Base-by-base conservation (phyloP, 2,329 filamentous ascomycete species). In the Monosporascus sp. region DNA sequence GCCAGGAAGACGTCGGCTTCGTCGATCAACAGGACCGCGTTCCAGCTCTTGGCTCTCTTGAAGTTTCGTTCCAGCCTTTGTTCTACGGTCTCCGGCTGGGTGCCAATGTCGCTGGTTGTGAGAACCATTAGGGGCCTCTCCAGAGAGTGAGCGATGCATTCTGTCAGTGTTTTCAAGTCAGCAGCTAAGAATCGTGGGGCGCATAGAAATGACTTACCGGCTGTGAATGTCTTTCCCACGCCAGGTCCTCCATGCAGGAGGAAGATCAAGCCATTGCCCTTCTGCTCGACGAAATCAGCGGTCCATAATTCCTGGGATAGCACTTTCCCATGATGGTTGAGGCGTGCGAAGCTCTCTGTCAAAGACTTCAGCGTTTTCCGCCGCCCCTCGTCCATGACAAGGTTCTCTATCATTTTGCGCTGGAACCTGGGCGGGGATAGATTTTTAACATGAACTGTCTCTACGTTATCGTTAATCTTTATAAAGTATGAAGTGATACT, bases 81-180 rank as follows among this genome's bases (percentile, higher is more conserved):
- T 39, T 57, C 52, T n/a, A 53, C 41, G 4, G 11, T 11, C 3
- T 3, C 39, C 15, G 52, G 52, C 7, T 48, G 9, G 22, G 48
- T 51, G 20, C 55, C 64, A 22, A 68, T 62, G 48, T 67, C 64
- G 50, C 64, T 67, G 17, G 47, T 56, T 1, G 64, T 68, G 11
- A 72, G 48, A 1, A 62, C 49, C 59, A 71, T 67, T 6, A 72
- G 53, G 0, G 69, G 69, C 0, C 64, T 54, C 8, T 54, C 54
- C n/a, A 67, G 66, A 24, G 63, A 64, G 9, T 63, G 64, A 0
- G 69, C 67, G 11, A 71, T 71, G 25, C 65, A 71, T 50, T 72
- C 68, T 70, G 41, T 8, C 11, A 39, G 36, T 31, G 5, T 31
- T 15, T 20, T 7, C 18, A 25, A n/a, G 46, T 7, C 11, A 7